These are phyloP conservation scores for Cutaneotrichosporon sp. DNA, from an alignment of 1,284 basidiomycete genomes.

Conservation along the genomic window DNA sequence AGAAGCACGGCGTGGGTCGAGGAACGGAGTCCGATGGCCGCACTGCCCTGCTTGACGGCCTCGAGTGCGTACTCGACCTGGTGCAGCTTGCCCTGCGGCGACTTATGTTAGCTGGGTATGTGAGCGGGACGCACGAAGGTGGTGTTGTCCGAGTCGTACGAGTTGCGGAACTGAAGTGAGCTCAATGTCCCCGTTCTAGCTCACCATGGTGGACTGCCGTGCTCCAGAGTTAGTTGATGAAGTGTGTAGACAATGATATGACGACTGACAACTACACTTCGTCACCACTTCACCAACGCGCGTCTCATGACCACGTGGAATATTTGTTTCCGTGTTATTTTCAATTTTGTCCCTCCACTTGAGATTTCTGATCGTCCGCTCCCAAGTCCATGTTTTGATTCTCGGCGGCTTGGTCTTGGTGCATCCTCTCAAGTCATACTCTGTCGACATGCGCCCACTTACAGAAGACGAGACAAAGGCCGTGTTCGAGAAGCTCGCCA, in stretches of 20 bases:
- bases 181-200: not conserved
- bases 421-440: not conserved
- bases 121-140: constrained; percentile 57
- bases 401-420: not conserved
- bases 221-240: constrained; percentile 2
- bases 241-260: constrained; percentile 4
- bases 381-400: not conserved
- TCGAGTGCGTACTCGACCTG: constrained; percentile 99
- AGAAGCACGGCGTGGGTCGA: constrained; percentile 93
- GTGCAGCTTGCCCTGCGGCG: constrained; percentile 54
- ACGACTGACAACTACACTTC: constrained; percentile 2
- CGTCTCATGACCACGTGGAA: constrained; percentile 20
- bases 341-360: constrained; percentile 19
- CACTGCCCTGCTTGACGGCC: constrained; percentile 98
- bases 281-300: constrained; percentile 12
- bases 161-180: constrained; percentile 60
- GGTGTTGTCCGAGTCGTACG: constrained; percentile 24
- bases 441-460: constrained; percentile 50
- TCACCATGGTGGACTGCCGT: constrained; percentile 26
- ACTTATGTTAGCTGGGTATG: constrained; percentile 28
- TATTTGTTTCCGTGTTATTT: constrained; percentile 20
- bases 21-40: constrained; percentile 91
- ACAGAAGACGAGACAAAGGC: constrained; percentile 56
- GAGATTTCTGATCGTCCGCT: constrained; percentile 26
- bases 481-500: constrained; percentile 56